These are phyloP conservation scores for Globisporangium orthogonon DNA, from an alignment of 352 stramenopile genomes.

Conservation along the genomic window DNA sequence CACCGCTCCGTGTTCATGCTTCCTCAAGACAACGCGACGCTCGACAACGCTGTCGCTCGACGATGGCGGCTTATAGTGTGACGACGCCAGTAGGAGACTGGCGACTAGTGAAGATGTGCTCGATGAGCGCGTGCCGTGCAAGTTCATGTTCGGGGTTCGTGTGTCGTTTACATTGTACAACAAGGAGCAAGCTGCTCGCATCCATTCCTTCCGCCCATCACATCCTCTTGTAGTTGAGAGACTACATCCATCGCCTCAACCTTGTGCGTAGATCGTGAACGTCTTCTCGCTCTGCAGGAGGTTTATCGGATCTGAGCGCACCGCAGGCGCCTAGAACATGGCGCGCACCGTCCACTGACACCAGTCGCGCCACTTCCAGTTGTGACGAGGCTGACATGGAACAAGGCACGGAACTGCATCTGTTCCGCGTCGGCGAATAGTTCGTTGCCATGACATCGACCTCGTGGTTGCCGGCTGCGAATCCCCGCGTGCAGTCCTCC, in stretches of 20 bases:
- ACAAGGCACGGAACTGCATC: background rate
- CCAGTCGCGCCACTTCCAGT: background rate
- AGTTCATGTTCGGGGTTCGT: background rate
- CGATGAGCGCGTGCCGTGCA: background rate
- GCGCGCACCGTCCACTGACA: background rate
- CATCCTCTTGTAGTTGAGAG: no score
- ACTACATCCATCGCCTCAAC: no score
- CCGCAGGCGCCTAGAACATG: background rate
- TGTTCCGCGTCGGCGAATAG: conserved; percentile 12
- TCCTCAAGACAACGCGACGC: background rate
- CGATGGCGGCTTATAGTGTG: background rate
- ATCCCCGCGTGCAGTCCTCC: conserved; percentile 12
- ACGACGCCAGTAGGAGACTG: no score
- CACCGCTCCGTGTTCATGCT: background rate
- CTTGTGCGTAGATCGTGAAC: background rate
- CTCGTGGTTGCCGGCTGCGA: conserved; percentile 15
- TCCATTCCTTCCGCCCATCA: background rate
- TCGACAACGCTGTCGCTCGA: conserved; percentile 1
- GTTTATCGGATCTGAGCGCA: background rate
- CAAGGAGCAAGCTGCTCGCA: background rate
- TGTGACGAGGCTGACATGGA: background rate
- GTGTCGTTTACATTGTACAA: background rate
- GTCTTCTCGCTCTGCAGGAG: conserved; percentile 1
- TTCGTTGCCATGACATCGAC: conserved; percentile 19
- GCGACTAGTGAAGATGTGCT: background rate